Evolutionary conservation across 768 basidiomycete genomes (phyloP).

Genomic region (Panaeolus cyanescens): DNA sequence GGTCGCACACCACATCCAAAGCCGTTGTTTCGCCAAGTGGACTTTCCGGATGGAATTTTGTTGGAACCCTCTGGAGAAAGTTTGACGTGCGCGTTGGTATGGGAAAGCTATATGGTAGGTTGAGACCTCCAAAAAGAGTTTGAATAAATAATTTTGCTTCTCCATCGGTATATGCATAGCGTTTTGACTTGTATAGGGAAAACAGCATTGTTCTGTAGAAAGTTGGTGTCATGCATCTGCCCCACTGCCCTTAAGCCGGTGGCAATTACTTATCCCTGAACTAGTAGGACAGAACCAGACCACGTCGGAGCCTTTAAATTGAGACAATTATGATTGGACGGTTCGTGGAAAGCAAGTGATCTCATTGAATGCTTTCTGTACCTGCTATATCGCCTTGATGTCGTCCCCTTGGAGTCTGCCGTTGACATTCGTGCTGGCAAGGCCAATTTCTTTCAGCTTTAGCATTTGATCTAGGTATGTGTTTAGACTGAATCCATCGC

Average conservation of each 20-base stretch:
- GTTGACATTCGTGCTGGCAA: neutral
- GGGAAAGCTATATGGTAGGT: neutral
- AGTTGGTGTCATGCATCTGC: too few species aligned
- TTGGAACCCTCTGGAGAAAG: neutral
- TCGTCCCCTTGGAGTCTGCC: neutral
- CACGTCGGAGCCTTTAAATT: neutral
- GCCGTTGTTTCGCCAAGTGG: neutral
- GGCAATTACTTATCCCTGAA: too few species aligned
- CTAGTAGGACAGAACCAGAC: neutral
- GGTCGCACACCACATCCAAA: slow-evolving; percentile 3
- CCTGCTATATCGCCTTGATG: neutral
- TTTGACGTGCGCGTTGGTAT: neutral
- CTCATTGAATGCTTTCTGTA: neutral
- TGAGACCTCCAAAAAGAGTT: neutral
- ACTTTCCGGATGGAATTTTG: neutral
- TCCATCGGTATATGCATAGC: neutral
- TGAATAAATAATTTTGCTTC: neutral
- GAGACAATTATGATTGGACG: neutral
- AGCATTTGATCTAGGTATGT: too few species aligned
- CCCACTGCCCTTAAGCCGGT: too few species aligned
- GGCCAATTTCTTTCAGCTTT: too few species aligned
- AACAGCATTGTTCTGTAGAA: neutral
- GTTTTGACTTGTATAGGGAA: neutral
- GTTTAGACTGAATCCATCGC: too few species aligned
- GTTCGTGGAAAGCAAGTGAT: neutral